Percentiles rank a stretch among this genome's conserved stretches.
phyloP scores from a whole-genome alignment of 768 basidiomycete species.

The Mycena capillaripes region DNA sequence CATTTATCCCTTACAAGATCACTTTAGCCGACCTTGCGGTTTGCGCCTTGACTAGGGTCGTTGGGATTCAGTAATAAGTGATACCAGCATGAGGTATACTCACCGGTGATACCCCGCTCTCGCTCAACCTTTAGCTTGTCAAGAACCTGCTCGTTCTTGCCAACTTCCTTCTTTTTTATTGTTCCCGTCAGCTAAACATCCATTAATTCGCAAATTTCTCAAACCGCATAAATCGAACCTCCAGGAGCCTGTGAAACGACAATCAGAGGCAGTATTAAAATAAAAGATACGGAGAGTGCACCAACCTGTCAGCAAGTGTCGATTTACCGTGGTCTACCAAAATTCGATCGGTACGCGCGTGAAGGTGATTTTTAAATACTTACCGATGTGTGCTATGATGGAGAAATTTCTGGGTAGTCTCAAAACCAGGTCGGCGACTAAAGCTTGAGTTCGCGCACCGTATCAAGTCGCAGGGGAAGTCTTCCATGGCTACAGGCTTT shows the following conservation, averaged over 20 bases:
- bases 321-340: constrained; percentile 94
- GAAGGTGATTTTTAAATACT: background rate
- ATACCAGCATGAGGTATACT: constrained; percentile 34
- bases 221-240: constrained; percentile 60
- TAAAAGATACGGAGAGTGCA: too few species aligned
- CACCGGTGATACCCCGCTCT: constrained; percentile 96
- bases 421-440: background rate
- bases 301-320: constrained; percentile 78
- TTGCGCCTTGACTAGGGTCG: constrained; percentile 99
- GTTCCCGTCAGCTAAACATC: constrained; percentile 84
- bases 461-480: constrained; percentile 77
- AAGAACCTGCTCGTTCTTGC: constrained; percentile 86
- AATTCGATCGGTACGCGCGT: background rate
- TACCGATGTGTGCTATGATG: constrained; percentile 96
- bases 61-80: background rate
- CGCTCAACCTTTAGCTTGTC: constrained; percentile 98
- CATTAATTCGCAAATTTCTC: constrained; percentile 29
- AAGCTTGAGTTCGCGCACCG: constrained; percentile 59
- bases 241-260: constrained; percentile 67
- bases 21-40: constrained; percentile 78
- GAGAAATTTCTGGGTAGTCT: constrained; percentile 81
- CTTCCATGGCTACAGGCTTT: constrained; percentile 65
- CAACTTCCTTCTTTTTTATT: constrained; percentile 73
- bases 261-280: too few species aligned
- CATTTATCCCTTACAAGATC: constrained; percentile 20